phyloP scores from a whole-genome alignment of 495 filamentous ascomycete species.

The Penicillium pulvis region DNA sequence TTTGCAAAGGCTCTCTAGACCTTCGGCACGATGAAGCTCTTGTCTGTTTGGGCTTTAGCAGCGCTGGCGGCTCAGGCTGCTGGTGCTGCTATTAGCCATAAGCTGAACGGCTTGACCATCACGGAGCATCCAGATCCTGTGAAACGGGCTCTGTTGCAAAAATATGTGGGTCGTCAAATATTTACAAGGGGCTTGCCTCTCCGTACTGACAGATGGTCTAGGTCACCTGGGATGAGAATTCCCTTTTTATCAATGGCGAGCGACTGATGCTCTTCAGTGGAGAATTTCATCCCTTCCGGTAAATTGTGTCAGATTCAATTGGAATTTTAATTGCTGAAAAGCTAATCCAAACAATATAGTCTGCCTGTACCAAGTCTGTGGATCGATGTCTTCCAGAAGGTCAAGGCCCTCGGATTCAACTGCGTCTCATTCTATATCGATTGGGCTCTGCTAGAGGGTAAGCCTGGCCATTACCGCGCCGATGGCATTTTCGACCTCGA shows the following conservation, averaged over 20 bases:
- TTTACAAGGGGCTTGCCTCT: conserved; percentile 1
- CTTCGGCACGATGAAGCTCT: conserved; percentile 34
- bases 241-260: conserved; percentile 71
- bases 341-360: conserved; percentile 30
- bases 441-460: conserved; percentile 81
- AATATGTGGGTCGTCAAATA: conserved; percentile 34
- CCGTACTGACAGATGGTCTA: conserved; percentile 15
- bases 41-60: conserved; percentile 33
- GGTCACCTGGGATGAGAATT: conserved; percentile 78
- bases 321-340: conserved; percentile 7
- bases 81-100: conserved; percentile 40
- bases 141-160: conserved; percentile 40
- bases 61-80: conserved; percentile 40
- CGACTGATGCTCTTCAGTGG: conserved; percentile 72
- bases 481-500: conserved; percentile 70
- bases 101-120: conserved; percentile 38
- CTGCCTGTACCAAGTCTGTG: conserved; percentile 72
- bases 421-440: conserved; percentile 74
- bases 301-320: conserved; percentile 6
- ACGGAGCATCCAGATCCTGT: conserved; percentile 40
- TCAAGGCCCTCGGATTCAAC: conserved; percentile 76
- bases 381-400: conserved; percentile 78
- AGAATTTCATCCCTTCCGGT: conserved; percentile 72
- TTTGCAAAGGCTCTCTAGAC: conserved; percentile 1
- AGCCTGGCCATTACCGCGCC: conserved; percentile 65